These are phyloP conservation scores for Colletotrichum euphorbiae DNA, from an alignment of 2,329 filamentous ascomycete genomes.

Conservation along the genomic window DNA sequence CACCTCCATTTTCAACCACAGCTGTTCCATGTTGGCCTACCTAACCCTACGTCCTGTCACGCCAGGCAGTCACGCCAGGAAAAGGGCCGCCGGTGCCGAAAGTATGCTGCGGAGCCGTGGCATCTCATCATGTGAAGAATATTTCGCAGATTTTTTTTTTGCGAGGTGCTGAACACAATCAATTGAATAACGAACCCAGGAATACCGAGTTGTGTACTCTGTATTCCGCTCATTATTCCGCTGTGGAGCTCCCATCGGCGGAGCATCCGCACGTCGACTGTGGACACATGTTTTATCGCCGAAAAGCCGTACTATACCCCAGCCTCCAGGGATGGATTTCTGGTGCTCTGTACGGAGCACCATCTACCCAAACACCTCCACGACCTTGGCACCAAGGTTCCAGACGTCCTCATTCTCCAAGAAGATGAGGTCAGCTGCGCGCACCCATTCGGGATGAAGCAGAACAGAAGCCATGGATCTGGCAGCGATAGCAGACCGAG, in stretches of 20 bases:
- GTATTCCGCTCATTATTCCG: slow-evolving; percentile 15
- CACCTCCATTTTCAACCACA: slow-evolving; percentile 9
- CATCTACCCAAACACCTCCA: neutral
- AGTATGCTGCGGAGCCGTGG: neutral
- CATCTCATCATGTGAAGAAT: neutral
- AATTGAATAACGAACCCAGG: neutral
- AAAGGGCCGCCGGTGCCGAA: slow-evolving; percentile 10
- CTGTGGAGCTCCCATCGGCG: slow-evolving; percentile 11
- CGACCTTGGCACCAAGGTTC: neutral
- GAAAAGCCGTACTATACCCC: slow-evolving; percentile 2
- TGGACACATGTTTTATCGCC: slow-evolving; percentile 22
- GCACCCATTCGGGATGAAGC: slow-evolving; percentile 12
- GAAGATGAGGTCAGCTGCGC: neutral
- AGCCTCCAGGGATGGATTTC: neutral
- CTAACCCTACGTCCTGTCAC: neutral
- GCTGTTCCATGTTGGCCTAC: neutral
- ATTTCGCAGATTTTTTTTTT: neutral
- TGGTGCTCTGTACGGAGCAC: neutral
- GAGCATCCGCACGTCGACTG: slow-evolving; percentile 14
- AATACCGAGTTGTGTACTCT: neutral
- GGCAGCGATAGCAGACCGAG: slow-evolving; percentile 14
- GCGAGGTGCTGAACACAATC: neutral
- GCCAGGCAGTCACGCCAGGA: too few species aligned
- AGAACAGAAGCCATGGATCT: neutral
- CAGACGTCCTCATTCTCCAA: neutral